phyloP scores from a whole-genome alignment of 441 rosid species.

The Raphanus hybrid region DNA sequence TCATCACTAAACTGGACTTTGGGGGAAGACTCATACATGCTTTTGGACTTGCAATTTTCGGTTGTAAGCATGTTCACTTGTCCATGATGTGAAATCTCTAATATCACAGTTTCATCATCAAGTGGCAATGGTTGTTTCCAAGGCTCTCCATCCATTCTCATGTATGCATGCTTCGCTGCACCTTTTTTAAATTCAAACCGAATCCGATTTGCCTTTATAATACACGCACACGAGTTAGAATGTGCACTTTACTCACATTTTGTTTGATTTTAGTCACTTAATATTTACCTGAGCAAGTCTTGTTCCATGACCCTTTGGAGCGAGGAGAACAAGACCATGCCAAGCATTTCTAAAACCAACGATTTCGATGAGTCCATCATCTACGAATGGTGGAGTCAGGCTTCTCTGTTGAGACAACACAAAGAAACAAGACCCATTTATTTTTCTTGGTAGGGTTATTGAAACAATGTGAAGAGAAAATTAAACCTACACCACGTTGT shows the following conservation, averaged over 20 bases:
- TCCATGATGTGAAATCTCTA: slow-evolving; percentile 77
- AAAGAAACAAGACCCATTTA: not conserved
- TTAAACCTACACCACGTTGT: slow-evolving; percentile 51
- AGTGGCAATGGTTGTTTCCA: slow-evolving; percentile 86
- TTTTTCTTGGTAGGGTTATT: not conserved
- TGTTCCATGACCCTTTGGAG: slow-evolving; percentile 90
- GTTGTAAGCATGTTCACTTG: slow-evolving; percentile 87
- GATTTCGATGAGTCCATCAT: slow-evolving; percentile 82
- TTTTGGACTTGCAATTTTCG: slow-evolving; percentile 60
- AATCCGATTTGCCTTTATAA: slow-evolving; percentile 64
- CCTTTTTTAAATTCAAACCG: slow-evolving; percentile 79
- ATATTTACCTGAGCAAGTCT: slow-evolving; percentile 81
- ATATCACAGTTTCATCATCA: slow-evolving; percentile 64
- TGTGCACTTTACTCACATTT: not conserved
- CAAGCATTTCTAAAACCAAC: slow-evolving; percentile 96
- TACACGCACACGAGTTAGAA: not conserved
- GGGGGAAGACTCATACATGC: slow-evolving; percentile 50
- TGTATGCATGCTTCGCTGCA: slow-evolving; percentile 68
- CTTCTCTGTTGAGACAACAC: slow-evolving; percentile 55
- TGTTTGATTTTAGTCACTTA: not conserved
- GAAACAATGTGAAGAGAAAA: not conserved
- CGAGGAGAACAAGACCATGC: slow-evolving; percentile 84
- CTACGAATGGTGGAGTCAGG: slow-evolving; percentile 76
- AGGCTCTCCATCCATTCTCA: slow-evolving; percentile 94
- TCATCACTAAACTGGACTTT: slow-evolving; percentile 35